Evolutionary conservation across 768 basidiomycete genomes (phyloP), one percentile per base, ranked within the genome.

Genomic region (Naganishia antarctica): DNA sequence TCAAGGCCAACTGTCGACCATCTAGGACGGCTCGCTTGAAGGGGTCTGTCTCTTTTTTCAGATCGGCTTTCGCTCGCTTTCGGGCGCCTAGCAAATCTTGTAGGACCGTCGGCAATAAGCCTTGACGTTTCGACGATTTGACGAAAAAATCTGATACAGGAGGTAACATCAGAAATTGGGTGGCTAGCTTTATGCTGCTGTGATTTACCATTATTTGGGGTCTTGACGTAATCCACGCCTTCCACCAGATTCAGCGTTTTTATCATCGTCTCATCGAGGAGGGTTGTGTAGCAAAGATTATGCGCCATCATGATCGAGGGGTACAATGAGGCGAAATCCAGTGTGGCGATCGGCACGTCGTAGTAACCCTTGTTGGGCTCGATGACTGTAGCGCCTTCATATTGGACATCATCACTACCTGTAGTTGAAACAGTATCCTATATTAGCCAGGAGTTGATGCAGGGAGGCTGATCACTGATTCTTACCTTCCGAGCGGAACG

Each of bases 221-320:
- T 98, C 71, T 88, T 85, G 62, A 90, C 87, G 73, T 96, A 99
- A 77, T 99, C 94, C 7, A 86, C 82, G 67, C 89, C 91, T 74
- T 88, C 90, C 34, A 84, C 83, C 21, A 98, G 81, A 8, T 81
- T 79, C 15, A 98, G 80, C 21, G 88, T 83, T 21, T 91, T 87
- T 13, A 94, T 87, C 0, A 87, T 88, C 5, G 64, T 46, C 74
- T 85, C 88, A 67, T 96, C 90, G 40, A 97, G 77, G n/a, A 98
- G 81, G 0, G 96, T 97, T 0, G 96, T 97, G 74, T 98, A 99
- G 76, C 96, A 99, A 0, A 99, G 80, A 74, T 99, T 99, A 78
- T 99, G 96, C 2, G 94, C 96, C 93, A 97, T 97, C 96, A 99
- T 99, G 79, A 99, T 98, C 0, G 96, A 98, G 3, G 96, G 96